Base-by-base conservation (phyloP, 1,284 basidiomycete species). In the Paramarasmius palmivorus region DNA sequence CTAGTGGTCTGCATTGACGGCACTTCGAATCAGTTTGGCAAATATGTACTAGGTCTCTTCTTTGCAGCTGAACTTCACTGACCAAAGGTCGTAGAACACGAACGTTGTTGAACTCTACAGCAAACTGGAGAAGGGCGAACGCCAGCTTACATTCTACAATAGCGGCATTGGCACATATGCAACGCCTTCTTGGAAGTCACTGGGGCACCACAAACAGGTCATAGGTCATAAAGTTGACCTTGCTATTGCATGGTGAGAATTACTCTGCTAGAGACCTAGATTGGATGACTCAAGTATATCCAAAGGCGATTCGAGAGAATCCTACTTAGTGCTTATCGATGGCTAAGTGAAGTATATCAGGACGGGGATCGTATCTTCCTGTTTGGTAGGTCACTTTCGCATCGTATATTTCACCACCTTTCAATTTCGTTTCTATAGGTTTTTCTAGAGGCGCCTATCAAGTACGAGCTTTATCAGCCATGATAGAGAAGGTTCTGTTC, bases 111-210 rank as follows among this genome's bases (percentile, higher is more conserved):
- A 62, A 48, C 53, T 65, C 1, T 63, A 63, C 50, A 55, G 57
- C 39, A 53, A 25, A 19, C n/a, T 67, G 7, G 35, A 55, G 10
- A 60, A 63, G 48, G 40, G 52, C 34, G 51, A 57, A 6, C 40
- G 45, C 0, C 71, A 73, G 49, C 59, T 66, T 35, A 67, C 64
- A 5, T 74, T 69, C 56, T 78, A 78, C 49, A 73, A 70, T 49
- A 75, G 73, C 44, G 76, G 73, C 1, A 68, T 73, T 22, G 72
- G 75, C 4, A 74, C 72, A 4, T 69, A 68, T n/a, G 70, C 68
- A 0, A 65, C 62, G 39, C 63, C 68, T 1, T 64, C 69, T 3
- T 55, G 62, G 41, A 58, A 37, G 15, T 61, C 59, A 20, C 38
- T 57, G 4, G 50, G 47, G 4, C 58, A 57, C 25, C 59, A 35